phyloP scores from a whole-genome alignment of 192 early-diverging fungal species.

The Coemansia sp. region DNA sequence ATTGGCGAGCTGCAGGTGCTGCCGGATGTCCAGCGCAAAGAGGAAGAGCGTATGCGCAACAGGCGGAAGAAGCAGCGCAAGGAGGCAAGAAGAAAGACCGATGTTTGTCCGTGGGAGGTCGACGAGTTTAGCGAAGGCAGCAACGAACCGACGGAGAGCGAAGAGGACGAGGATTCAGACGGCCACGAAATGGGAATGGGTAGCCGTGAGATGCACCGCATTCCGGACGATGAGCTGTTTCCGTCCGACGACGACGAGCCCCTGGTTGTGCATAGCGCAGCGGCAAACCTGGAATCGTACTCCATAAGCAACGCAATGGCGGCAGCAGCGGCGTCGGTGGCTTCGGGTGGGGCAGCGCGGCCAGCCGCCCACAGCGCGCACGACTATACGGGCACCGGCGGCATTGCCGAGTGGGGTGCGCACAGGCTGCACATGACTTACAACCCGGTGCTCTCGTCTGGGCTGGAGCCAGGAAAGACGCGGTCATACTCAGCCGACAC shows the following conservation, averaged over 20 bases:
- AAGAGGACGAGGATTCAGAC: conserved; percentile 8
- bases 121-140: conserved; percentile 51
- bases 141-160: conserved; percentile 15
- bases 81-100: conserved; percentile 38
- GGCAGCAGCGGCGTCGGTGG: not conserved
- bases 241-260: conserved; percentile 37
- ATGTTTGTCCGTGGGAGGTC: conserved; percentile 55
- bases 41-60: conserved; percentile 48
- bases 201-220: conserved; percentile 18
- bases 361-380: conserved; percentile 24
- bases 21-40: conserved; percentile 46
- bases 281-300: conserved; percentile 24
- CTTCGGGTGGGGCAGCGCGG: conserved; percentile 2
- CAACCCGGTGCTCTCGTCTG: conserved; percentile 25
- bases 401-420: conserved; percentile 57
- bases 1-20: conserved; percentile 47
- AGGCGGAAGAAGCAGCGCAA: conserved; percentile 43
- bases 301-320: conserved; percentile 20
- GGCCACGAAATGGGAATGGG: not conserved
- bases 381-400: conserved; percentile 55
- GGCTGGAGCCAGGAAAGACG: conserved; percentile 17
- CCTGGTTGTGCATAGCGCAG: not conserved
- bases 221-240: conserved; percentile 51
- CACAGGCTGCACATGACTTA: conserved; percentile 51
- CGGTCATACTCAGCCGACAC: conserved; percentile 52